A percentile compares a stretch with the other conserved stretches of the same genome.
These are phyloP conservation scores for Saxispiralis lemnorum DNA, from an alignment of 495 filamentous ascomycete genomes.

Conservation along the genomic window DNA sequence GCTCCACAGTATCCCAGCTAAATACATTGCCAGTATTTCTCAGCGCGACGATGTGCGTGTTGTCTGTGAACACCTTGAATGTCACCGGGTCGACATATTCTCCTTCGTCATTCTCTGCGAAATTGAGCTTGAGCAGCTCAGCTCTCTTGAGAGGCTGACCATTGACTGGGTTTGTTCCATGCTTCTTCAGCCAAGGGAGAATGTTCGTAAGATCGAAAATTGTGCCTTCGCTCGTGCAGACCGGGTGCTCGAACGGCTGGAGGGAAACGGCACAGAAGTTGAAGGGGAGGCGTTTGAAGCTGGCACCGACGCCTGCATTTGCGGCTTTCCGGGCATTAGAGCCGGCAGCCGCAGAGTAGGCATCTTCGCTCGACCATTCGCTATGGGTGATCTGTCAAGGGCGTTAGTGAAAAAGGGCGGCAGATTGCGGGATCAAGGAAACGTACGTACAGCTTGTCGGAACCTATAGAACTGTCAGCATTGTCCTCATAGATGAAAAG, in stretches of 20 bases:
- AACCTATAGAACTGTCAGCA: conserved; percentile 22
- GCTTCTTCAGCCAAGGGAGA: conserved; percentile 75
- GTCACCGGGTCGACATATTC: conserved; percentile 94
- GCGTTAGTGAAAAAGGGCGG: conserved; percentile 15
- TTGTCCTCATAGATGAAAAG: too few species aligned
- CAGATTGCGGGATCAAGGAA: conserved; percentile 3
- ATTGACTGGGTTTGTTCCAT: conserved; percentile 75
- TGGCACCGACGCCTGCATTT: conserved; percentile 33
- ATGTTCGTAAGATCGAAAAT: conserved; percentile 29
- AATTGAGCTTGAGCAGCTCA: conserved; percentile 79
- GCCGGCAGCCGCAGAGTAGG: conserved; percentile 59
- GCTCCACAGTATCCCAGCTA: conserved; percentile 83
- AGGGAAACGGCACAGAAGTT: conserved; percentile 95
- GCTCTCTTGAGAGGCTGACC: conserved; percentile 58
- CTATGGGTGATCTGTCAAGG: conserved; percentile 65
- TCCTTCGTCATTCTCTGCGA: conserved; percentile 80
- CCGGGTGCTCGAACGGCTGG: conserved; percentile 46
- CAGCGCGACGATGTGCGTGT: conserved; percentile 88
- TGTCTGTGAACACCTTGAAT: conserved; percentile 93
- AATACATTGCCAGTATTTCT: conserved; percentile 86
- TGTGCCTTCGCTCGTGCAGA: conserved; percentile 25
- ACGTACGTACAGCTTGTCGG: conserved; percentile 61
- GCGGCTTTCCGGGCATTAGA: conserved; percentile 39
- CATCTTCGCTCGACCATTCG: conserved; percentile 85
- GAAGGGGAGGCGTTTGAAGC: conserved; percentile 83